phyloP scores from a whole-genome alignment of 352 stramenopile species.

The Phytopythium kandeliae region DNA sequence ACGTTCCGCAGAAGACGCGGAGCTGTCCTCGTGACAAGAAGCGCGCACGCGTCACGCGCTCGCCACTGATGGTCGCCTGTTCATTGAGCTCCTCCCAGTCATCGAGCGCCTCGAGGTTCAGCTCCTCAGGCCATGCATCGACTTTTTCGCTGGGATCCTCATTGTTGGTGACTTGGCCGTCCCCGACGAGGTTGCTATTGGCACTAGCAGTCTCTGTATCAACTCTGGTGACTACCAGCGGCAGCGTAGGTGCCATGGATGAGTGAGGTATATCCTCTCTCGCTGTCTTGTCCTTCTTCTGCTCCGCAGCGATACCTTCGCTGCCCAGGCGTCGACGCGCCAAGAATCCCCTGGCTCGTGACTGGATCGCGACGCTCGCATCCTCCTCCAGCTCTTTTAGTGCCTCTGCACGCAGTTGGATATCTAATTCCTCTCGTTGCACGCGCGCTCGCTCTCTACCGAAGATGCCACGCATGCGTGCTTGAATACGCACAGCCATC shows the following conservation, averaged over 20 bases:
- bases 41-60: slow-evolving; percentile 22
- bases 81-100: slow-evolving; percentile 52
- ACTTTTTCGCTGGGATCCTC: slow-evolving; percentile 20
- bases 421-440: slow-evolving; percentile 17
- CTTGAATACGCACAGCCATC: slow-evolving; percentile 41
- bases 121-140: slow-evolving; percentile 40
- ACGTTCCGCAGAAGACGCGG: slow-evolving; percentile 77
- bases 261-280: slow-evolving; percentile 4
- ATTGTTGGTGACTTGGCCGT: not conserved
- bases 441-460: slow-evolving; percentile 17
- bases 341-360: slow-evolving; percentile 27
- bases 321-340: slow-evolving; percentile 1
- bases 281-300: slow-evolving; percentile 16
- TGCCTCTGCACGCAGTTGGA: slow-evolving; percentile 37
- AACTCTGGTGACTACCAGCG: slow-evolving; percentile 2
- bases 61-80: slow-evolving; percentile 10
- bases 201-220: not conserved
- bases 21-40: slow-evolving; percentile 43
- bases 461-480: slow-evolving; percentile 20
- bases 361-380: slow-evolving; percentile 34
- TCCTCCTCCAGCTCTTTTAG: slow-evolving; percentile 29
- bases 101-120: slow-evolving; percentile 41
- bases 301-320: not conserved
- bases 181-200: not conserved
- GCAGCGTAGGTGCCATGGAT: slow-evolving; percentile 5